These are phyloP conservation scores for Pisolithus marmoratus DNA, from an alignment of 768 basidiomycete species.

Conservation along the genomic window DNA sequence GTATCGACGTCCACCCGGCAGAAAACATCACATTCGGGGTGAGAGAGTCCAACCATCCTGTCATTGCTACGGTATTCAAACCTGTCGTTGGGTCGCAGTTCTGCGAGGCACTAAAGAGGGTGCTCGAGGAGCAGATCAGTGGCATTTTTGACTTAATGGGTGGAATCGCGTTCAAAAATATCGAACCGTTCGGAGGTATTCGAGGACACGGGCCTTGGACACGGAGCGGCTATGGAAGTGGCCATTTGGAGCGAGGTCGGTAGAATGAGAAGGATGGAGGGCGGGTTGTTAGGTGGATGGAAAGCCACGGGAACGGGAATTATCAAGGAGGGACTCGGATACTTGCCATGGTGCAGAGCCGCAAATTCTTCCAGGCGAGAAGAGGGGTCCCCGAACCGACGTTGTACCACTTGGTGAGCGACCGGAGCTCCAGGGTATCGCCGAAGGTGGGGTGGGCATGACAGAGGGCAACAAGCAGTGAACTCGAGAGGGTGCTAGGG, in stretches of 20 bases:
- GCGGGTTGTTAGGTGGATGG: constrained; percentile 38
- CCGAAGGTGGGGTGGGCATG: constrained; percentile 11
- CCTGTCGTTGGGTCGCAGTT: constrained; percentile 54
- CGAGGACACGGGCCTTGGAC: constrained; percentile 51
- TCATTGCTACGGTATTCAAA: constrained; percentile 57
- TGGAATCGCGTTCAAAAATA: constrained; percentile 53
- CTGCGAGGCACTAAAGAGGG: constrained; percentile 53
- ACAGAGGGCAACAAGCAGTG: constrained; percentile 31
- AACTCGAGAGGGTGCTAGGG: constrained; percentile 29
- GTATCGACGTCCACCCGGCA: constrained; percentile 45
- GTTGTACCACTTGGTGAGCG: constrained; percentile 31
- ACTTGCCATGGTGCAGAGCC: constrained; percentile 68
- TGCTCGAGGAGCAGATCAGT: constrained; percentile 53
- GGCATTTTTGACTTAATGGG: constrained; percentile 49
- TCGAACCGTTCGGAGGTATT: constrained; percentile 58
- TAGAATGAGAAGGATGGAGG: constrained; percentile 36
- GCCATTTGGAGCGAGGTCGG: constrained; percentile 71
- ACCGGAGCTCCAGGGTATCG: neutral
- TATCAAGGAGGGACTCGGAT: constrained; percentile 42
- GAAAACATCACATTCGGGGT: constrained; percentile 52
- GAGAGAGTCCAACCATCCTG: constrained; percentile 56
- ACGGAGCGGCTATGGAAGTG: constrained; percentile 44
- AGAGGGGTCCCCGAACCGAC: constrained; percentile 56
- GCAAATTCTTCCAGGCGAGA: constrained; percentile 63
- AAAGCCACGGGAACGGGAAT: constrained; percentile 60